Evolutionary conservation across 2,329 filamentous ascomycete genomes (phyloP), one percentile per base, ranked within the genome.

Genomic region (Pseudonectria foliicola): DNA sequence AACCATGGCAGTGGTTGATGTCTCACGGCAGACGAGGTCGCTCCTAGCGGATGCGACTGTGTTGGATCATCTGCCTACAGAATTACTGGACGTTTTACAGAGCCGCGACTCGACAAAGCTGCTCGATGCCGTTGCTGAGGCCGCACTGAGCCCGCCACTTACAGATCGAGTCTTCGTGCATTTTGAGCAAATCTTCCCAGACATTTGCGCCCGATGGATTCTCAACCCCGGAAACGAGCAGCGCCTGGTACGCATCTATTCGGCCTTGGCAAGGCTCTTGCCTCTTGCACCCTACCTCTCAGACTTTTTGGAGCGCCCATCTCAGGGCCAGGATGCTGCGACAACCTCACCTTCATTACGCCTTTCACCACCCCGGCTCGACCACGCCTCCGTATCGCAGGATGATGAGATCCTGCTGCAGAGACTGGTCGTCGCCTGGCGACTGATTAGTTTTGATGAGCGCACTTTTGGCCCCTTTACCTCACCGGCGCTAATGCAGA

Each of bases 131-230:
- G 67, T 93, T 52, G 75, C 85, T 48, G 66, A 72, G 50, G 75
- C 79, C 40, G 78, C 85, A 38, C 73, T 94, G 53, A 70, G 77
- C 50, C 71, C 84, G 49, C 66, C 69, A 62, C 73, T 78, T 58
- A 90, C 86, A 51, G 77, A 86, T 54, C 68, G 68, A 37, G 67
- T 95, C 54, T 88, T 92, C 54, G 67, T 75, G 45, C 73, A 83
- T 53, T 88, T 89, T 59, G 79, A 85, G 56, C 67, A 73, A 42
- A 64, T 89, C 27, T 85, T 92, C 52, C 77, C 86, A 49, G 89
- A 95, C 60, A 69, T 93, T 32, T 86, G 83, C 60, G 83, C 87
- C 42, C 71, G 83, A 66, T 94, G 87, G 87, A 67, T 83, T 29
- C 67, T 70, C 52, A 58, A 65, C 55, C 50, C 64, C 18, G 58